These are phyloP conservation scores for Penstemon barbatus DNA, from an alignment of 257 asterid genomes.

Conservation along the genomic window DNA sequence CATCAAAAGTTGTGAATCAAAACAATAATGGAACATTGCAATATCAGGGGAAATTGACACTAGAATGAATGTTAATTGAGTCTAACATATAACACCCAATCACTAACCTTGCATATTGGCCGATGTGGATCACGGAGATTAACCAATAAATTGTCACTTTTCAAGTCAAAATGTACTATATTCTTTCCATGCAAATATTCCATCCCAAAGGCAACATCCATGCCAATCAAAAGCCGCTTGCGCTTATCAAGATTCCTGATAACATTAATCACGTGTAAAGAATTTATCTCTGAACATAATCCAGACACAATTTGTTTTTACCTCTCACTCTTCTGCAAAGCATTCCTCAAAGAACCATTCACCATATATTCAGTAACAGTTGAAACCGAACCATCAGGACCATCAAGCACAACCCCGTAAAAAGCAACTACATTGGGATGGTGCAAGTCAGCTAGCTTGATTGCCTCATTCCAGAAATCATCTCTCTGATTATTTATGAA, in stretches of 20 bases:
- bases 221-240: conserved; percentile 83
- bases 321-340: conserved; percentile 93
- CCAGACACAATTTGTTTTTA: conserved; percentile 20
- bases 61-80: neutral
- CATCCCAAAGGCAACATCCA: conserved; percentile 99
- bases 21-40: neutral
- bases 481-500: conserved; percentile 56
- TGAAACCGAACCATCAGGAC: conserved; percentile 90
- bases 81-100: neutral
- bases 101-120: conserved; percentile 95
- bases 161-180: conserved; percentile 94
- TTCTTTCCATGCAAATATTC: conserved; percentile 96
- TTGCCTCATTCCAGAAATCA: conserved; percentile 99
- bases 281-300: neutral
- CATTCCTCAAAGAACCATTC: conserved; percentile 90
- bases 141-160: conserved; percentile 95
- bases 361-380: conserved; percentile 99
- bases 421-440: conserved; percentile 99
- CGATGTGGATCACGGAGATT: conserved; percentile 99
- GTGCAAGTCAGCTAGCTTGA: conserved; percentile 96
- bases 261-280: conserved; percentile 18
- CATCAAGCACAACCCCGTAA: conserved; percentile 96
- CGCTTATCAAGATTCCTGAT: conserved; percentile 85
- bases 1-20: neutral
- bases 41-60: conserved; percentile 7